A percentile compares a stretch with the other conserved stretches of the same genome.
Conservation (phyloP, 441 rosid species). For the Biscutella laevigata region DNA sequence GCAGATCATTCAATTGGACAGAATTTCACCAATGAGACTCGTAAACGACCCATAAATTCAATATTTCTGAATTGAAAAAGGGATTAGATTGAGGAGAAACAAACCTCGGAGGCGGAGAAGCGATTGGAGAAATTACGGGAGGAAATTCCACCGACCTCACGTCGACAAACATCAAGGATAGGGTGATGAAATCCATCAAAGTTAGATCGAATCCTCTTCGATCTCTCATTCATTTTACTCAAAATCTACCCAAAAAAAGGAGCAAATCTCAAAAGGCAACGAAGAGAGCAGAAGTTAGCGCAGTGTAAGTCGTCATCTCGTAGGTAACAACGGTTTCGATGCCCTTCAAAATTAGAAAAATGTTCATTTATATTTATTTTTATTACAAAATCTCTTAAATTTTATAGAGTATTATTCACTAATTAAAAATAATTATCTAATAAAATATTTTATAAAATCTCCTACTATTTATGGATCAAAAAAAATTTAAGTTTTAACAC, state of each 20-base stretch:
- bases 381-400: too few relatives aligned
- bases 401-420: too few relatives aligned
- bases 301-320: too few relatives aligned
- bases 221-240: conserved; percentile 21
- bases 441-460: too few relatives aligned
- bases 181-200: conserved; percentile 32
- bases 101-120: conserved; percentile 71
- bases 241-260: neutral
- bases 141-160: conserved; percentile 73
- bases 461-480: too few relatives aligned
- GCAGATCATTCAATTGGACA: neutral
- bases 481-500: too few relatives aligned
- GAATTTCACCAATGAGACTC: neutral
- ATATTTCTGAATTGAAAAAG: neutral
- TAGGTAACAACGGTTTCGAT: too few relatives aligned
- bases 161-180: conserved; percentile 53
- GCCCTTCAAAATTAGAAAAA: too few relatives aligned
- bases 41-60: neutral
- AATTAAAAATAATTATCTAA: too few relatives aligned
- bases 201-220: conserved; percentile 30
- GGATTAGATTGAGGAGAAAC: neutral
- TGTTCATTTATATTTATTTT: too few relatives aligned
- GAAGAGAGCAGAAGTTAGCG: too few relatives aligned
- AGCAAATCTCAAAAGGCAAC: neutral
- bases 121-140: conserved; percentile 59